These are phyloP conservation scores for Aspergillus funiculosus DNA, from an alignment of 495 filamentous ascomycete species.

Conservation along the genomic window DNA sequence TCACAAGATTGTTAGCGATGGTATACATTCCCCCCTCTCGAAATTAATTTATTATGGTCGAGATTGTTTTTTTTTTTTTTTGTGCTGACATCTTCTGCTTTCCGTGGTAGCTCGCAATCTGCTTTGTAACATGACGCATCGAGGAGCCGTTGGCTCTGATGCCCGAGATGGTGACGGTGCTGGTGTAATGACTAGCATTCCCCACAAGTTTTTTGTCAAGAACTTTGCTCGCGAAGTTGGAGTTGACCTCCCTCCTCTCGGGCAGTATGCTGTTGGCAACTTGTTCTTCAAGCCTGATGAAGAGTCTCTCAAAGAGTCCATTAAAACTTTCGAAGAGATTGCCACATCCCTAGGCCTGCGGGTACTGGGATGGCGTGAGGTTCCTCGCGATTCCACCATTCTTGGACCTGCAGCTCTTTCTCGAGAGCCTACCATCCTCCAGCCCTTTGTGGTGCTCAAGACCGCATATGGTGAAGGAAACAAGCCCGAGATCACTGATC, in stretches of 20 bases:
- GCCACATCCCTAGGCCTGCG: slow-evolving; percentile 81
- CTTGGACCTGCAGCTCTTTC: slow-evolving; percentile 91
- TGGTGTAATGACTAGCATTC: slow-evolving; percentile 99
- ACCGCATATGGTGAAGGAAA: slow-evolving; percentile 82
- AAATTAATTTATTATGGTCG: no score
- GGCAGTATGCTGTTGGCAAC: slow-evolving; percentile 96
- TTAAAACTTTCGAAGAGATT: slow-evolving; percentile 83
- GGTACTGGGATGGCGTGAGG: slow-evolving; percentile 94
- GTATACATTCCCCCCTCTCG: slow-evolving; percentile 61
- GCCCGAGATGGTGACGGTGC: slow-evolving; percentile 96
- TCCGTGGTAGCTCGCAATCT: slow-evolving; percentile 81
- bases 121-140: slow-evolving; percentile 99
- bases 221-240: slow-evolving; percentile 90
- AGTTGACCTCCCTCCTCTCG: slow-evolving; percentile 76
- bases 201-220: slow-evolving; percentile 98
- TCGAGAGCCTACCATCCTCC: slow-evolving; percentile 88
- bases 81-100: slow-evolving; percentile 15
- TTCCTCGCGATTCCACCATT: slow-evolving; percentile 86
- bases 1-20: slow-evolving; percentile 99
- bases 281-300: slow-evolving; percentile 97
- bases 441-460: slow-evolving; percentile 89
- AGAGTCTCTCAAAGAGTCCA: slow-evolving; percentile 81
- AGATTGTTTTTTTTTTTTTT: no score
- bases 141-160: slow-evolving; percentile 96
- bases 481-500: slow-evolving; percentile 72